Conservation (phyloP, 2,329 filamentous ascomycete species). For the Neurospora sp. region DNA sequence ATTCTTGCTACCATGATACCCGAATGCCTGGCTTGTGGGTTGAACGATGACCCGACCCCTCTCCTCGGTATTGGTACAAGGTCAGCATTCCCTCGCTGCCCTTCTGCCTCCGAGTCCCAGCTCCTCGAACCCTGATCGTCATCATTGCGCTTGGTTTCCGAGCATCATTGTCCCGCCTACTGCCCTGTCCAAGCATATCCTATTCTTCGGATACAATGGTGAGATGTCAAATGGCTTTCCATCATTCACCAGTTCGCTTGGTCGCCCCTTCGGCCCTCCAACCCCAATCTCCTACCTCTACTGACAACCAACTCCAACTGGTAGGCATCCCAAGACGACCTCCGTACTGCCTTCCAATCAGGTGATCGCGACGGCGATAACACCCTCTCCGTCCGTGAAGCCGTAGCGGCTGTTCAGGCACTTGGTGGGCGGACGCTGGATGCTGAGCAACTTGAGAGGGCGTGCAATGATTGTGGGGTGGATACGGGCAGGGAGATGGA, state of each 20-base stretch:
- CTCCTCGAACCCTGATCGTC: not conserved
- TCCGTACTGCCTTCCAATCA: slow-evolving; percentile 7
- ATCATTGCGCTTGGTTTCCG: not conserved
- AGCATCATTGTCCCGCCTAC: not conserved
- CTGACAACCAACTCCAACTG: not conserved
- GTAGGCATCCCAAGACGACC: slow-evolving; percentile 6
- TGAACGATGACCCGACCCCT: not conserved
- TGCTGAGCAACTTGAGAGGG: slow-evolving; percentile 2
- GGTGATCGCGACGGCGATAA: slow-evolving; percentile 11
- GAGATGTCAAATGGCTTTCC: not conserved
- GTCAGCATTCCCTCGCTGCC: not conserved
- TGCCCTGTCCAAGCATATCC: not conserved
- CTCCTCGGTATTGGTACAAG: not conserved
- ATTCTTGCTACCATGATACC: not conserved
- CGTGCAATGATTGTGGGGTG: slow-evolving; percentile 6
- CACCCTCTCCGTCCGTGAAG: slow-evolving; percentile 9
- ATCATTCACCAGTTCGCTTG: not conserved
- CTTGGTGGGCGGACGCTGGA: slow-evolving; percentile 6
- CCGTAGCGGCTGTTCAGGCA: slow-evolving; percentile 8
- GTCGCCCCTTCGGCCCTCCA: not conserved
- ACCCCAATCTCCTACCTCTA: not conserved
- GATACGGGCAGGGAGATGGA: slow-evolving; percentile 9
- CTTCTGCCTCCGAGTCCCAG: not conserved
- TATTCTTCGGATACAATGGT: not conserved
- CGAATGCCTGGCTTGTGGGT: not conserved